Evolutionary conservation across 2,329 filamentous ascomycete species (phyloP).

Genomic region (Epichloe brachyelytri): DNA sequence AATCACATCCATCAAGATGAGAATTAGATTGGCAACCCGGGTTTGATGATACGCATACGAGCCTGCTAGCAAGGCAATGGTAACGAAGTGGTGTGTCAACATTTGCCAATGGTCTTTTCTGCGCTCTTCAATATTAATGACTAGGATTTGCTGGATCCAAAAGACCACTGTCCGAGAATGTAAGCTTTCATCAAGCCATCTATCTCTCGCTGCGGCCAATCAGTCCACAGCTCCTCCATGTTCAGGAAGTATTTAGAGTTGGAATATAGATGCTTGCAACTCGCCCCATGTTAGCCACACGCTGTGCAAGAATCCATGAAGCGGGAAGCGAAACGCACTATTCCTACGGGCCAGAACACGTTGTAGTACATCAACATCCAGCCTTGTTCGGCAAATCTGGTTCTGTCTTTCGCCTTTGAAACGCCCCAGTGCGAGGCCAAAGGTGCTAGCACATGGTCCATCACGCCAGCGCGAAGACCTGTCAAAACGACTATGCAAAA

Average conservation of each 20-base stretch:
- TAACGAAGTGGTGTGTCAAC: conserved; percentile 90
- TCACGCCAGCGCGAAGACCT: conserved; percentile 65
- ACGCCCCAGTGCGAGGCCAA: conserved; percentile 61
- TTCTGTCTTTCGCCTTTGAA: conserved; percentile 57
- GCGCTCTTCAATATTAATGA: conserved; percentile 87
- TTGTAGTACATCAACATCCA: conserved; percentile 79
- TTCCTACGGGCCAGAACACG: conserved; percentile 68
- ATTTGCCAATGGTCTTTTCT: conserved; percentile 95
- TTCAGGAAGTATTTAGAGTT: conserved; percentile 69
- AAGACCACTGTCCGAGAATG: conserved; percentile 78
- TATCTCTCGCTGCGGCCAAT: conserved; percentile 72
- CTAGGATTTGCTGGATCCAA: conserved; percentile 86
- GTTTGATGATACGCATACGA: conserved; percentile 83
- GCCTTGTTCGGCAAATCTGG: conserved; percentile 84
- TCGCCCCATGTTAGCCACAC: background rate
- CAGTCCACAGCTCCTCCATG: conserved; percentile 65
- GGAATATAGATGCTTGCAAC: conserved; percentile 60
- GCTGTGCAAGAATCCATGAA: background rate
- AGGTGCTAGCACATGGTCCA: conserved; percentile 77
- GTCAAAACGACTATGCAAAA: conserved; percentile 77
- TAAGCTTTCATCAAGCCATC: conserved; percentile 71
- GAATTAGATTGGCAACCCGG: conserved; percentile 74
- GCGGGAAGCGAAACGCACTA: conserved; percentile 42
- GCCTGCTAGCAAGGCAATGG: conserved; percentile 62
- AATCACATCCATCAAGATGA: conserved; percentile 87